Percentiles rank a stretch among this genome's conserved stretches.
Conservation (phyloP, 768 basidiomycete genomes). For the Rhizopogon vulgaris region DNA sequence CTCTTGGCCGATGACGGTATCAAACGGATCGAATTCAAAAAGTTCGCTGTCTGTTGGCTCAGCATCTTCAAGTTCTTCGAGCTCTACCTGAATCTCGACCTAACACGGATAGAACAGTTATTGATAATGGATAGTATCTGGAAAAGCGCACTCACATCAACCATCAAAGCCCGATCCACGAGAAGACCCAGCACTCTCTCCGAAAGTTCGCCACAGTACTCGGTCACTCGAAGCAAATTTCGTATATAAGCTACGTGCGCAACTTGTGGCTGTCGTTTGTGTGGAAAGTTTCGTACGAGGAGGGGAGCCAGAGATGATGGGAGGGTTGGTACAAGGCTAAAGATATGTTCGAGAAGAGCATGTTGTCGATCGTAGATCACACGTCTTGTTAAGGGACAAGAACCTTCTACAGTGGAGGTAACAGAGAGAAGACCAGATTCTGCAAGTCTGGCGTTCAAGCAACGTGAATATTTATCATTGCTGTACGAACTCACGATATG, state of each 20-base stretch:
- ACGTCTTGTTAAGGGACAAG: constrained; percentile 72
- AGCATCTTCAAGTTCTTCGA: constrained; percentile 83
- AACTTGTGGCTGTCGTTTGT: constrained; percentile 80
- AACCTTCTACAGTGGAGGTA: constrained; percentile 51
- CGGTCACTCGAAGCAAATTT: constrained; percentile 75
- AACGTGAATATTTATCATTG: neutral
- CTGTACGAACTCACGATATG: constrained; percentile 63
- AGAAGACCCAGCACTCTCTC: constrained; percentile 83
- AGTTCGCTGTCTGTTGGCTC: constrained; percentile 46
- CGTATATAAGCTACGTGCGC: constrained; percentile 86
- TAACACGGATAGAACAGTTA: constrained; percentile 22
- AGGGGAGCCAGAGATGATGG: constrained; percentile 83
- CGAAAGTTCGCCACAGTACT: constrained; percentile 83
- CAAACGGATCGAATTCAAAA: constrained; percentile 83
- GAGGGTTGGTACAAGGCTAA: constrained; percentile 87
- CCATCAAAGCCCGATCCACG: constrained; percentile 90
- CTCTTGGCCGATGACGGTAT: constrained; percentile 76
- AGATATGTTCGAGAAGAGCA: constrained; percentile 76
- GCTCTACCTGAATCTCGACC: constrained; percentile 96
- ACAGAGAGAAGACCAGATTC: constrained; percentile 70
- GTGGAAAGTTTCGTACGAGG: constrained; percentile 81
- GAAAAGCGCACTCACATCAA: constrained; percentile 63
- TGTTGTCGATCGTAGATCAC: constrained; percentile 85
- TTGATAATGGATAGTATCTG: neutral
- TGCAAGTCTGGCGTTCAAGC: constrained; percentile 22